These are phyloP conservation scores for Yamadazyma tumulicola DNA, from an alignment of 805 yeast species.

Conservation along the genomic window DNA sequence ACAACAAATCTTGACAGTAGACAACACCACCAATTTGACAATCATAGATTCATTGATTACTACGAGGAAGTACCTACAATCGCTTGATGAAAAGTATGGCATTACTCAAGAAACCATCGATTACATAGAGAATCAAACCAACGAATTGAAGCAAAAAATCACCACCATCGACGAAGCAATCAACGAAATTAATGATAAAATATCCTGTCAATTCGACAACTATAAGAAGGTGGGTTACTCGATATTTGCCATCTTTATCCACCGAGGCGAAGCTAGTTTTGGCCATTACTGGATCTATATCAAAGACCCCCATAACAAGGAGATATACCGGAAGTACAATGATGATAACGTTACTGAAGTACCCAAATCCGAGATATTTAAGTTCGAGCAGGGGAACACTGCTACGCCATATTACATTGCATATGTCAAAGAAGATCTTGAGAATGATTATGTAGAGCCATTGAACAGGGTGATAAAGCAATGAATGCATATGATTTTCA, in stretches of 20 bases:
- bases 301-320: slow-evolving; percentile 60
- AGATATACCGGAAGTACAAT: slow-evolving; percentile 82
- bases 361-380: slow-evolving; percentile 58
- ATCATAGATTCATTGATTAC: slow-evolving; percentile 45
- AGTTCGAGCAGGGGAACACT: slow-evolving; percentile 63
- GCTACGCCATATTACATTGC: slow-evolving; percentile 95
- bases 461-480: slow-evolving; percentile 44
- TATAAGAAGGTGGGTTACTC: slow-evolving; percentile 70
- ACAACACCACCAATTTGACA: slow-evolving; percentile 31
- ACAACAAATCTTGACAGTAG: slow-evolving; percentile 38
- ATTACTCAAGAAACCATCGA: slow-evolving; percentile 47
- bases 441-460: slow-evolving; percentile 58
- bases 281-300: slow-evolving; percentile 98
- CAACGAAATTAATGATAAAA: slow-evolving; percentile 41
- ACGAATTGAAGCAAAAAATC: slow-evolving; percentile 45
- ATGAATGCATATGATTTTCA: too few species aligned
- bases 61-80: slow-evolving; percentile 53
- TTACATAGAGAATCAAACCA: slow-evolving; percentile 45
- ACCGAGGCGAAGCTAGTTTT: slow-evolving; percentile 91
- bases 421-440: slow-evolving; percentile 64
- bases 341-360: slow-evolving; percentile 94
- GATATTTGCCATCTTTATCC: slow-evolving; percentile 88
- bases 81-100: slow-evolving; percentile 23
- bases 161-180: slow-evolving; percentile 39
- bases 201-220: slow-evolving; percentile 58